Evolutionary conservation across 495 filamentous ascomycete species (phyloP).

Genomic region (Hypoxylon perforatum): DNA sequence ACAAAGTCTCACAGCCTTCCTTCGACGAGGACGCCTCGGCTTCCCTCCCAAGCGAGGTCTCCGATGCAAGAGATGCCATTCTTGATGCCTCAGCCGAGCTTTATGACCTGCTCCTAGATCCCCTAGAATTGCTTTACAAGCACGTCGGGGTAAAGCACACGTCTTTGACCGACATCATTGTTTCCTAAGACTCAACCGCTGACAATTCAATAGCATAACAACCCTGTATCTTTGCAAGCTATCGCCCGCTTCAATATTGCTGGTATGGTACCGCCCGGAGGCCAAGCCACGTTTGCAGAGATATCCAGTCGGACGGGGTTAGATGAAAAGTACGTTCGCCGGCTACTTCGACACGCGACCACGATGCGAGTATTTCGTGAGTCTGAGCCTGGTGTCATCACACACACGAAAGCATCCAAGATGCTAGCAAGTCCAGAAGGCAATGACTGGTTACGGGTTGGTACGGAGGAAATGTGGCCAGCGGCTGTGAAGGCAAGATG

Average conservation of each 20-base stretch:
- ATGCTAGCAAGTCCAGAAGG: conserved; percentile 43
- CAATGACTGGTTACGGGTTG: conserved; percentile 48
- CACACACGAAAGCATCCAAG: conserved; percentile 52
- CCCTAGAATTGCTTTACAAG: too few species aligned
- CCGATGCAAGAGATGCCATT: too few species aligned
- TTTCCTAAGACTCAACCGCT: too few species aligned
- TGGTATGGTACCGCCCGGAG: conserved; percentile 43
- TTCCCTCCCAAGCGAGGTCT: too few species aligned
- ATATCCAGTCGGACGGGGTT: conserved; percentile 44
- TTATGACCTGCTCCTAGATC: too few species aligned
- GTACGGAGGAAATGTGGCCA: conserved; percentile 30
- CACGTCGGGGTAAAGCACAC: too few species aligned
- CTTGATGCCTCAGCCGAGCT: too few species aligned
- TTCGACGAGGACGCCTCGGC: too few species aligned
- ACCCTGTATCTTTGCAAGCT: conserved; percentile 19
- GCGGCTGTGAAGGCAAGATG: conserved; percentile 7
- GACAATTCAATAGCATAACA: too few species aligned
- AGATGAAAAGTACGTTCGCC: conserved; percentile 43
- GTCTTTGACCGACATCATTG: too few species aligned
- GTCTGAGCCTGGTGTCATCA: conserved; percentile 50
- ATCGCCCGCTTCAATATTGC: conserved; percentile 30
- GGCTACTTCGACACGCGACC: conserved; percentile 58
- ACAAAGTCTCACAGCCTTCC: too few species aligned
- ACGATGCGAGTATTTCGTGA: conserved; percentile 57
- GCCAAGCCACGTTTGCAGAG: conserved; percentile 46